Evolutionary conservation across 345 rosid species (phyloP).

Genomic region (Salix brachista): DNA sequence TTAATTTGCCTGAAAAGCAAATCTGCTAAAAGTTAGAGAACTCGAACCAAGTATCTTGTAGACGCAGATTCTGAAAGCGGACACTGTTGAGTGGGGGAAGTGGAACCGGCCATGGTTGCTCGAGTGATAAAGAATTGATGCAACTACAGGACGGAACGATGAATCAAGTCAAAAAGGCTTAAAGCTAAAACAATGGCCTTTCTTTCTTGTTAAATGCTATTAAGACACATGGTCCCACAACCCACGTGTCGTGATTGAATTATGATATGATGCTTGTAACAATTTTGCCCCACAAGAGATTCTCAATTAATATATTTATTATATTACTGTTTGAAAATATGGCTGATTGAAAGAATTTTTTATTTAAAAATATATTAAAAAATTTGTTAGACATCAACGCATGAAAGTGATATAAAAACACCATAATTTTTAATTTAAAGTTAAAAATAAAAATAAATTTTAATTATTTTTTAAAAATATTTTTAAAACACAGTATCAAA

Average conservation of each 20-base stretch:
- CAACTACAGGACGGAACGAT: background rate
- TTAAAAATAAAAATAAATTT: too few species aligned
- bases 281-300: constrained; percentile 14
- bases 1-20: background rate
- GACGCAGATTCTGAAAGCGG: too few species aligned
- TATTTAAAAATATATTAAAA: too few species aligned
- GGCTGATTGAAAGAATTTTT: fast-evolving
- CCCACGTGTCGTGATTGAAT: constrained; percentile 22
- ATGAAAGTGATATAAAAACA: too few species aligned
- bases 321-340: too few species aligned
- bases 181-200: background rate
- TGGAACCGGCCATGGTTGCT: too few species aligned
- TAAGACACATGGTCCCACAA: constrained; percentile 19
- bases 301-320: too few species aligned
- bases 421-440: too few species aligned
- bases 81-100: too few species aligned
- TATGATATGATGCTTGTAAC: background rate
- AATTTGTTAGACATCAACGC: too few species aligned
- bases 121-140: background rate
- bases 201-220: background rate
- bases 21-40: background rate
- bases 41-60: background rate
- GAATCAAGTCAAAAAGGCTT: background rate
- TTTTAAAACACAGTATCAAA: too few species aligned
- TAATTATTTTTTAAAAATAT: too few species aligned